Evolutionary conservation across 108 stramenopile genomes (phyloP), one percentile per base, ranked within the genome.

Genomic region (Fragilaria crotonensis): DNA sequence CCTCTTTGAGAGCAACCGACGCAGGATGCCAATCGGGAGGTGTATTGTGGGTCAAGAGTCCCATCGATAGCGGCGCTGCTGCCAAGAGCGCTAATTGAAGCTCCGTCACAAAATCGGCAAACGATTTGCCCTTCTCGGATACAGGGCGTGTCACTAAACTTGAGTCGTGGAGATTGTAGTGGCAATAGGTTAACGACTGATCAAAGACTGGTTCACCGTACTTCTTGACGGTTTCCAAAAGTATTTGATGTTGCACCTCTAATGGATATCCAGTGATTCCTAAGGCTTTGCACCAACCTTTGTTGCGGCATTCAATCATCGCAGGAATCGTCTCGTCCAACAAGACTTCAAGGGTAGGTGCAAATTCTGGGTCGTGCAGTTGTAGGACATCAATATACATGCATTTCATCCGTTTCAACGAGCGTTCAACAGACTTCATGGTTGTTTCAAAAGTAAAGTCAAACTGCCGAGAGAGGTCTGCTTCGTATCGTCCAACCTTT

Each of bases 231-330:
- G 78, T 64, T 7, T 44, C n/a, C 54, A 79, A 68, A 32, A 95
- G 51, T 25, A 93, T 79, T 55, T 89, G 74, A 61, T 85, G 65
- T 45, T 95, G 94, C 5, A 93, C 72, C 59, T 83, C 71, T 22
- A 95, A 52, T 11, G 94, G 94, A 64, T 93, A 93, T n/a, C 94
- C 94, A 4, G 94, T 95, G 58, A 95, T 52, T 18, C 94, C 94
- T 25, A 95, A 68, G 0, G 81, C 79, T 59, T 65, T 73, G 58
- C 87, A 73, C 77, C 77, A 85, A 9, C 89, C 87, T 27, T 60
- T 65, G 3, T 59, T 48, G 44, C 59, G 73, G 30, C 85, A 84
- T 28, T 89, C 74, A 2, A 85, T 46, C 78, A 78, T 75, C 18
- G 68, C 75, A 7, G 90, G 89, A 48, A 95, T 83, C 19, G 88